phyloP scores from a whole-genome alignment of 208 protist genomes.

The Naegleria fowleri region DNA sequence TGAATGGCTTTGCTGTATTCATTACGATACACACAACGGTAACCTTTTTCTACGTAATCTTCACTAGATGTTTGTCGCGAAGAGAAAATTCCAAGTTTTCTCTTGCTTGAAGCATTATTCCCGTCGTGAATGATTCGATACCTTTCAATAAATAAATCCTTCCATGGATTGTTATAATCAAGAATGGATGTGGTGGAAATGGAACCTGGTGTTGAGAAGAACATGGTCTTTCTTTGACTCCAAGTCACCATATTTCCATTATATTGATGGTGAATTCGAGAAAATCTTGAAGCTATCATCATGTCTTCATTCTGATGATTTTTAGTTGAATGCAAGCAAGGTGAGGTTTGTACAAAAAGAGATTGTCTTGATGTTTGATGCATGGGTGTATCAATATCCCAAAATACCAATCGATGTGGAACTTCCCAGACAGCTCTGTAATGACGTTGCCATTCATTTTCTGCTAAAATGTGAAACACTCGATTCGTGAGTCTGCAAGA shows the following conservation, averaged over 20 bases:
- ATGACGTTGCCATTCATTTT: neutral
- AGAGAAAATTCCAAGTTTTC: neutral
- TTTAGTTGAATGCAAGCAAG: neutral
- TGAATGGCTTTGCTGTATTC: neutral
- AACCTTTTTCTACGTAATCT: neutral
- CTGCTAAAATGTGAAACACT: neutral
- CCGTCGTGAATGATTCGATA: neutral
- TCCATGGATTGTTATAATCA: neutral
- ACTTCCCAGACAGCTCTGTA: neutral
- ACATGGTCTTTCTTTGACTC: neutral
- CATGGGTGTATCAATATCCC: neutral
- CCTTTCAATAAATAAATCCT: conserved; percentile 3
- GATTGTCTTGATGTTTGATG: neutral
- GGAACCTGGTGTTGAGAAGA: neutral
- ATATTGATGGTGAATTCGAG: too few species aligned
- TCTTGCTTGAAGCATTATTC: neutral
- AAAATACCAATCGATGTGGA: neutral
- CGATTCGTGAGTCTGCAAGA: neutral
- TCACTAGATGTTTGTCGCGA: neutral
- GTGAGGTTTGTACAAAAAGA: too few species aligned
- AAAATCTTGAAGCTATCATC: too few species aligned
- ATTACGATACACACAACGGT: neutral
- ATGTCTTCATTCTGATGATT: too few species aligned
- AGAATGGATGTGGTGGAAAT: neutral
- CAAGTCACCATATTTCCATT: too few species aligned